phyloP scores from a whole-genome alignment of 345 rosid genomes.

The Jatropha curcas region DNA sequence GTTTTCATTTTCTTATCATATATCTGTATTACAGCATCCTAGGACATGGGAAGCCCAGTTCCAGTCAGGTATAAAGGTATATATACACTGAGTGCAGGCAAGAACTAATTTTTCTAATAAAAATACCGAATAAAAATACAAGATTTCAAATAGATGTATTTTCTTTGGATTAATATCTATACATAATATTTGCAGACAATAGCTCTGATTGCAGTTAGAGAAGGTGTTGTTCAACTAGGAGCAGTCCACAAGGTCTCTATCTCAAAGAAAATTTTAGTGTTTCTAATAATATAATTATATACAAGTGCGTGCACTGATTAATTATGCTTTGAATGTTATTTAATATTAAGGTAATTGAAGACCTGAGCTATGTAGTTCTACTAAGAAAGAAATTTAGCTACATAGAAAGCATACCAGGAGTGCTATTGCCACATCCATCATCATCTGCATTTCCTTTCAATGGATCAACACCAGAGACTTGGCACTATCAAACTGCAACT shows the following conservation, averaged over 20 bases:
- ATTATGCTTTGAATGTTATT: no score
- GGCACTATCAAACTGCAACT: slow-evolving; percentile 46
- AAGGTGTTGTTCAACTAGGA: slow-evolving; percentile 97
- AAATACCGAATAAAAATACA: neutral
- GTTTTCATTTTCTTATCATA: neutral
- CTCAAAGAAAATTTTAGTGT: no score
- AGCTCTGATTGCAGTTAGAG: slow-evolving; percentile 90
- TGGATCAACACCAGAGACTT: slow-evolving; percentile 42
- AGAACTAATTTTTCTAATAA: no score
- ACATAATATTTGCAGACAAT: slow-evolving; percentile 65
- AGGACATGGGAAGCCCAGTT: slow-evolving; percentile 99
- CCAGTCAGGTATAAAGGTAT: slow-evolving; percentile 90
- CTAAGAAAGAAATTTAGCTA: slow-evolving; percentile 84
- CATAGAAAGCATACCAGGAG: slow-evolving; percentile 93
- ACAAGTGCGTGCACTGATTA: no score
- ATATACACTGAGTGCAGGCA: no score
- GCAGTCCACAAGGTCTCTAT: slow-evolving; percentile 68
- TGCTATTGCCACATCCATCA: slow-evolving; percentile 89
- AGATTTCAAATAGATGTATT: slow-evolving; percentile 10
- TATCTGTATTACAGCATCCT: slow-evolving; percentile 54
- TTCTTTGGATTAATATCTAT: slow-evolving; percentile 1
- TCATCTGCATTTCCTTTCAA: slow-evolving; percentile 65
- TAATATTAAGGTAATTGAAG: slow-evolving; percentile 90
- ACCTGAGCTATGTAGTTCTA: slow-evolving; percentile 74
- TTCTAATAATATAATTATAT: no score